Percentiles rank a stretch among this genome's conserved stretches.
Conservation (phyloP, 352 stramenopile genomes). For the Albugo laibachii region DNA sequence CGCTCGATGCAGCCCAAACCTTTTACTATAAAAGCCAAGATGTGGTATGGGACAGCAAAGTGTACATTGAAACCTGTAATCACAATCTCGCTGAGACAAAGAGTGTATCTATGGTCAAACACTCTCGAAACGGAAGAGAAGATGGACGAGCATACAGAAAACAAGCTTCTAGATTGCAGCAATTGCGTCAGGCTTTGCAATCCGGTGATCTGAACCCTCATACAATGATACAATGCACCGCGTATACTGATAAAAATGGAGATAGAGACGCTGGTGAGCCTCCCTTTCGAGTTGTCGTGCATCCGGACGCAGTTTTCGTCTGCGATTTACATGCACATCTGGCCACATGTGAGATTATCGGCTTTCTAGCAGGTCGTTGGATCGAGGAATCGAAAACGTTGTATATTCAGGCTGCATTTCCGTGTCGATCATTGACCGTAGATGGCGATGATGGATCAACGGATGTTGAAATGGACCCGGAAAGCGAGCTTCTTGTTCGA, state of each 20-base stretch:
- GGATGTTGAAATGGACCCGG: slow-evolving; percentile 91
- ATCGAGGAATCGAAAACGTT: slow-evolving; percentile 58
- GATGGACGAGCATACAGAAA: neutral
- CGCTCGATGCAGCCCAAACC: neutral
- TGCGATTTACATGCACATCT: slow-evolving; percentile 87
- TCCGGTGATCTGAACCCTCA: slow-evolving; percentile 55
- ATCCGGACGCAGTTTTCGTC: slow-evolving; percentile 80
- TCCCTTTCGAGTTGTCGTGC: slow-evolving; percentile 76
- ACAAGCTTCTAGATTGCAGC: slow-evolving; percentile 24
- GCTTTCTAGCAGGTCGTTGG: slow-evolving; percentile 84
- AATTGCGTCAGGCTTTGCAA: slow-evolving; percentile 63
- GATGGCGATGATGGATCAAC: slow-evolving; percentile 80
- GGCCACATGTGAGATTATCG: slow-evolving; percentile 87
- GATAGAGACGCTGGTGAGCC: slow-evolving; percentile 17
- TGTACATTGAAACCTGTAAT: neutral
- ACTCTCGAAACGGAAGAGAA: neutral
- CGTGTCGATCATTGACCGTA: slow-evolving; percentile 78
- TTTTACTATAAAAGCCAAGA: neutral
- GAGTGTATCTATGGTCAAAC: neutral
- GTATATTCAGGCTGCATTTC: slow-evolving; percentile 86
- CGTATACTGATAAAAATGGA: slow-evolving; percentile 19
- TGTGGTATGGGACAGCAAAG: neutral
- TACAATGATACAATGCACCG: slow-evolving; percentile 71
- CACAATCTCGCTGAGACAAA: neutral
- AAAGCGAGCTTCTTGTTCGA: slow-evolving; percentile 78